These are phyloP conservation scores for Cladophialophora exuberans DNA, from an alignment of 2,329 filamentous ascomycete species.

Conservation along the genomic window DNA sequence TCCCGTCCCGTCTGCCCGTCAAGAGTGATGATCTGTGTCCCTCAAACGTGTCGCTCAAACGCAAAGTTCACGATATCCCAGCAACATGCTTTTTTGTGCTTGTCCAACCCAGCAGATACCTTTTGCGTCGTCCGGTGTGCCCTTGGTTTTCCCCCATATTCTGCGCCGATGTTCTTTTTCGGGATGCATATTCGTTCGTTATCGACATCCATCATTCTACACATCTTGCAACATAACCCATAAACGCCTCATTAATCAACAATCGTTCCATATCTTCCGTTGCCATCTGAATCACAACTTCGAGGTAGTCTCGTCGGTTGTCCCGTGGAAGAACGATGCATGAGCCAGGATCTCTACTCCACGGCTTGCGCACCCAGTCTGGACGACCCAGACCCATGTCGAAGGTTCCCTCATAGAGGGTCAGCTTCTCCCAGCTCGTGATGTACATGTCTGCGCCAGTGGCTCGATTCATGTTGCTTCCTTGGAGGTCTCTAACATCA, in stretches of 20 bases:
- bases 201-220: slow-evolving; percentile 19
- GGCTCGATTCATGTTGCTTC: slow-evolving; percentile 33
- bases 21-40: background rate
- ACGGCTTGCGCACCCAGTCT: slow-evolving; percentile 35
- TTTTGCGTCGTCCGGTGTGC: background rate
- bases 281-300: slow-evolving; percentile 34
- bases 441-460: slow-evolving; percentile 35
- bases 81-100: background rate
- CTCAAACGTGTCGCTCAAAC: background rate
- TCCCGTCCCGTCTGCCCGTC: background rate
- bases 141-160: background rate
- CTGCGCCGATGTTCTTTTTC: background rate
- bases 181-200: background rate
- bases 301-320: slow-evolving; percentile 26
- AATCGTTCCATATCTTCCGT: slow-evolving; percentile 31
- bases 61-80: background rate
- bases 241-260: slow-evolving; percentile 29
- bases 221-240: slow-evolving; percentile 28
- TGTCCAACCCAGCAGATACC: background rate
- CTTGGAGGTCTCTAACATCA: slow-evolving; percentile 32
- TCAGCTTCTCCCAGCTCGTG: slow-evolving; percentile 33
- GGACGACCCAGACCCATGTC: slow-evolving; percentile 32
- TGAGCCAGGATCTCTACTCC: slow-evolving; percentile 34
- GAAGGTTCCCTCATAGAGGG: slow-evolving; percentile 28
- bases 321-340: slow-evolving; percentile 33